These are phyloP conservation scores for Fusarium haematococcum DNA, from an alignment of 2,329 filamentous ascomycete species.

Conservation along the genomic window DNA sequence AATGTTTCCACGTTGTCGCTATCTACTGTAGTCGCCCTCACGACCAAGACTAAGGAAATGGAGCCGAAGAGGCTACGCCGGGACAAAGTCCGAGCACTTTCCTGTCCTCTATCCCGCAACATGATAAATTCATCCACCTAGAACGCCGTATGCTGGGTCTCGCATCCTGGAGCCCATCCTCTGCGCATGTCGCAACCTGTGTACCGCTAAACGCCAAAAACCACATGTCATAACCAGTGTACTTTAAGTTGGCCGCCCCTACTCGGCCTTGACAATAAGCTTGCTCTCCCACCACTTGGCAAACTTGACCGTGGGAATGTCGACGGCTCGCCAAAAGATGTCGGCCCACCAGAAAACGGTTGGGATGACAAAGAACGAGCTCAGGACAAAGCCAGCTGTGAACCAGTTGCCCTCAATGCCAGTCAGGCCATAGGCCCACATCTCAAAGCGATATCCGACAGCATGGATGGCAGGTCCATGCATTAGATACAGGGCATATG, in stretches of 20 bases:
- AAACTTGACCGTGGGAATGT: slow-evolving; percentile 67
- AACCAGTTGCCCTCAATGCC: slow-evolving; percentile 61
- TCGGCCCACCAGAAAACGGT: slow-evolving; percentile 66
- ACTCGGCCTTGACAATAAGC: slow-evolving; percentile 50
- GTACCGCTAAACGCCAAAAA: slow-evolving; percentile 14
- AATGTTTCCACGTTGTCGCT: slow-evolving; percentile 2
- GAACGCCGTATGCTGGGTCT: slow-evolving; percentile 28
- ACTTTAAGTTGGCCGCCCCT: slow-evolving; percentile 8
- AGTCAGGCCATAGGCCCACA: slow-evolving; percentile 60
- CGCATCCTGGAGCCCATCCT: not conserved
- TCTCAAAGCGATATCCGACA: slow-evolving; percentile 64
- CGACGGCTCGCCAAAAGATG: slow-evolving; percentile 67
- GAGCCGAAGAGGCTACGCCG: not conserved
- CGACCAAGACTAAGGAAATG: slow-evolving; percentile 1
- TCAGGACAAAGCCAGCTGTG: slow-evolving; percentile 60
- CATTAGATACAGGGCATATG: slow-evolving; percentile 71
- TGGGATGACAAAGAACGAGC: slow-evolving; percentile 61
- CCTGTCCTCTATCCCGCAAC: slow-evolving; percentile 7
- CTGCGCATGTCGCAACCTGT: not conserved
- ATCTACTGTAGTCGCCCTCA: not conserved
- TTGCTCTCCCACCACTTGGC: slow-evolving; percentile 66
- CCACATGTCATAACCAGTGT: slow-evolving; percentile 12
- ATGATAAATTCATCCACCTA: slow-evolving; percentile 26
- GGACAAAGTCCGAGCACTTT: not conserved
- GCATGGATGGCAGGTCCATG: slow-evolving; percentile 68